Conservation (phyloP, 139 green algal genomes). For the Chlorella vulgaris region DNA sequence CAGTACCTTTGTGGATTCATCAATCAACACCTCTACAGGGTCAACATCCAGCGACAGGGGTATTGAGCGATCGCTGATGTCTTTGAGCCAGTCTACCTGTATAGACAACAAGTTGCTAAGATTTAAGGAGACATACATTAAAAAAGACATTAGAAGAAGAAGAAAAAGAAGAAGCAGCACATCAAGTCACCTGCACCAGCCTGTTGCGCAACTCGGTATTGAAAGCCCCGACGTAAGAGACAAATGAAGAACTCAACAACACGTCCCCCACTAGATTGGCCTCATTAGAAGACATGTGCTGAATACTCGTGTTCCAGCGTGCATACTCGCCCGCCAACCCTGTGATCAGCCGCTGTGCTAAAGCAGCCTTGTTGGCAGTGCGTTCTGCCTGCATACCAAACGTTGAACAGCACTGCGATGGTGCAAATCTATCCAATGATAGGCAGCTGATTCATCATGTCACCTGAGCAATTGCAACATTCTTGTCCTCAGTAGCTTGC, state of each 20-base stretch:
- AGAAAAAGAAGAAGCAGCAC: no score
- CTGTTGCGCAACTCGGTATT: constrained; percentile 72
- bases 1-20: constrained; percentile 68
- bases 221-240: constrained; percentile 89
- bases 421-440: no score
- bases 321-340: constrained; percentile 87
- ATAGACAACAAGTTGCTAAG: constrained; percentile 31
- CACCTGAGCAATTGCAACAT: constrained; percentile 71
- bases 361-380: constrained; percentile 79
- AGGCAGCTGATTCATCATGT: no score
- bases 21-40: constrained; percentile 61
- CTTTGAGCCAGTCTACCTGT: constrained; percentile 77
- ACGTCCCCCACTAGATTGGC: constrained; percentile 78
- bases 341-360: constrained; percentile 90
- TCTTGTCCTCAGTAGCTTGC: constrained; percentile 92
- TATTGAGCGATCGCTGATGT: constrained; percentile 73
- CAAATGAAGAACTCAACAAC: constrained; percentile 83
- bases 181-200: constrained; percentile 12
- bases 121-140: neutral
- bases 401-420: no score
- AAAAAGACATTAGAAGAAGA: neutral
- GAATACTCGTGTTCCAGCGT: constrained; percentile 84
- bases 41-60: constrained; percentile 63
- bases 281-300: constrained; percentile 63
- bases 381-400: constrained; percentile 73